Evolutionary conservation across 768 basidiomycete genomes (phyloP), one percentile per base, ranked within the genome.

Genomic region (Hygrophoropsis aurantiaca): DNA sequence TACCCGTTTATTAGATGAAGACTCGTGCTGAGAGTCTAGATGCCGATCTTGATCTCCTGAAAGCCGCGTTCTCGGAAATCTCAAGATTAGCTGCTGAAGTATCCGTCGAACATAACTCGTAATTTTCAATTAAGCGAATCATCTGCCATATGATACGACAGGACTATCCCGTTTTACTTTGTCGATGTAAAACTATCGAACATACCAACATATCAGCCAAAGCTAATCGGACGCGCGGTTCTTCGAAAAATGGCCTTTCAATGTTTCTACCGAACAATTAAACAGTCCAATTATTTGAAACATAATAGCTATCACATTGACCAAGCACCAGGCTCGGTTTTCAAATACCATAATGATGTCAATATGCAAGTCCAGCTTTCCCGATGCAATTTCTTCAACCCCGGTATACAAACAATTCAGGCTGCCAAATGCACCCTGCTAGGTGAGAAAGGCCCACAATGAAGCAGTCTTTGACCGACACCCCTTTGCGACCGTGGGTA

Each of bases 21-120:
- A 77, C 79, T 5, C 80, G 89, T 11, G 90, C 93, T 2, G 92
- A 94, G 62, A 82, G 84, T 42, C 78, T 94, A 11, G 92, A 95
- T 58, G 74, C 78, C 4, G 89, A 94, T 61, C 77, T 95, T 11
- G 92, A 95, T 58, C 74, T 84, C 18, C 78, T 95, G 37, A 80
- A 80, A 59, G 81, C 72, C 16, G 89, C 90, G 1, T 93, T 93
- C 59, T 90, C 87, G 7, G 90, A 93, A 57, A 92, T 93, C 24
- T 92, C 90, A 13, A 74, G 90, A 27, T 74, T 93, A 11, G 78
- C 80, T 5, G 75, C 84, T 2, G 85, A 90, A 56, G 76, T 86
- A 7, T 76, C 82, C 4, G 62, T 76, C 16, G 85, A 85, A 50
- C 55, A 45, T 16, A 42, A 49, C 23, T n/a, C n/a, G n/a, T n/a